Base-by-base conservation (phyloP, 176 grass and related monocot species). In the Cenchrus purpureus region DNA sequence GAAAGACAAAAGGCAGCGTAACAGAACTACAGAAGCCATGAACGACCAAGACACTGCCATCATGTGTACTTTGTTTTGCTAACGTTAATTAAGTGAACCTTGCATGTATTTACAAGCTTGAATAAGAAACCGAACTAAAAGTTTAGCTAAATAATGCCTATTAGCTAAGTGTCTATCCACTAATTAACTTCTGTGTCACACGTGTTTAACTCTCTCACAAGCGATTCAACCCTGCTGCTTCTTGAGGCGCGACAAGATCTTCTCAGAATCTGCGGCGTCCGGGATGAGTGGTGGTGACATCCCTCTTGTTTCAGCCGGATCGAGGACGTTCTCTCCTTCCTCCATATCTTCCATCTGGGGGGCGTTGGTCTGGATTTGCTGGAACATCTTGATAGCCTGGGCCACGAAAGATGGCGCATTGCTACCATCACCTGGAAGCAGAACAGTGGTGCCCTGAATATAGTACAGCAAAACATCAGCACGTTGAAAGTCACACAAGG, bases 371-470 rank as follows among this genome's bases (percentile, higher is more conserved):
- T 89, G 52, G 25, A 85, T 61, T 29, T 89, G 84, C 68, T 94
- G 81, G 90, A 94, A 98, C n/a, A 95, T 94, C 62, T 87, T 77
- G 29, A 96, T 66, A 60, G 93, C 86, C 76, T 96, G 93, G 43
- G 97, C 97, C 60, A 96, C 79, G 65, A 99, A 91, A 63, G 88
- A 76, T 13, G 90, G 87, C 43, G 91, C 91, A 61, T 88, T 91
- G 70, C 78, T 90, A 73, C 64, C 79, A 0, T 84, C 83, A 14
- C 91, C 88, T 28, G 97, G 93, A 56, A 99, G 88, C 42, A 99
- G 73, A 76, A 99, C 85, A 16, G 91, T 92, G 10, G 85, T 96
- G 67, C 66, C 91, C 93, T 99, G 46, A 7, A 87, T 87, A 79
- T 77, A 32, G 81, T 7, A 40, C 4, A 50, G 31, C 25, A 53